Evolutionary conservation across 2,329 filamentous ascomycete species (phyloP), one percentile per base, ranked within the genome.

Genomic region (Plenodomus lindquistii): DNA sequence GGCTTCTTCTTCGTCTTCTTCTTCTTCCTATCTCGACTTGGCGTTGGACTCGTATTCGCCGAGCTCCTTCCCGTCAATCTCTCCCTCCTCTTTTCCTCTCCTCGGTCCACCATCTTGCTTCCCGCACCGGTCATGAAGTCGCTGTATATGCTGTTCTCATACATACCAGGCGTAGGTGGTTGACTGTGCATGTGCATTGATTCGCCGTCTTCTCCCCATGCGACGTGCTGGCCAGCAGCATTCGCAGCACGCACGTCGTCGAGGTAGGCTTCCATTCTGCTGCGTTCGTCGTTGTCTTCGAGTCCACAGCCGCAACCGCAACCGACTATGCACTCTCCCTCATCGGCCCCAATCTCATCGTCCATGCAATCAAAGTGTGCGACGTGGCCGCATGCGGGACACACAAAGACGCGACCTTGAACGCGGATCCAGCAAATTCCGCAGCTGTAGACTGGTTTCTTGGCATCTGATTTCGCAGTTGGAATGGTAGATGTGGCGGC

Each of bases 391-490:
- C 71, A 73, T 2, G 62, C 55, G 1, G 67, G 67, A 35, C 71
- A 73, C 1, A 71, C 55, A 22, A 66, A 64, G 45, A 73, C 71
- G 16, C 70, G 59, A 2, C 71, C 70, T 1, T 54, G 58, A 18
- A 73, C 64, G 8, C 64, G 62, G 35, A 73, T 65, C 71, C 70
- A 73, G 49, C 71, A 73, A 31, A 73, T 69, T 31, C 63, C 66
- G 54, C 71, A 73, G 39, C 61, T 65, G 43, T 69, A 69, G 0
- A 67, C 57, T 1, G 58, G 54, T 10, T 67, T 62, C 2, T 42
- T 40, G 35, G 57, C 55, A 10, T 37, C 20, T n/a, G 49, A 41
- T 37, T 57, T 61, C 16, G 56, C 38, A 3, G 52, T 40, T 10
- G 46, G 40, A 2, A 48, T 44, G 9, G 52, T 50, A 22, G 50